Base-by-base conservation (phyloP, 2,329 filamentous ascomycete species). In the Byssoonygena ceratinophila region DNA sequence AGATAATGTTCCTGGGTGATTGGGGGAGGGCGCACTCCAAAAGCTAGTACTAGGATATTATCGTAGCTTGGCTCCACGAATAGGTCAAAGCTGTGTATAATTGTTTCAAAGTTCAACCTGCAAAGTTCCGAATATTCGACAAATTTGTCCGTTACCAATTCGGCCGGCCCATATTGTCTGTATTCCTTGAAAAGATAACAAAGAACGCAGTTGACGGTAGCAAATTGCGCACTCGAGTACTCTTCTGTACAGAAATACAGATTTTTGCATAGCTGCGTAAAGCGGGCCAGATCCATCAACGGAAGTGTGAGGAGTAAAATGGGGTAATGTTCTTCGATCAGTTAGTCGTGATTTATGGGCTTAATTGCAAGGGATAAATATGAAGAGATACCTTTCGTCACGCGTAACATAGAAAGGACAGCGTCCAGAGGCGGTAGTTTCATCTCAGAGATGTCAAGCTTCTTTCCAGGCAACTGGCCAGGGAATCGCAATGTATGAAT, bases 21-120 rank as follows among this genome's bases (percentile, higher is more conserved):
- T 14, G 2, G 7, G 11, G 25, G 36, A 45, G 64, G 81, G n/a
- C 80, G 0, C 76, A 55, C 54, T 41, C 50, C 80, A 6, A 83
- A 65, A n/a, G 78, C 60, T 2, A 84, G 68, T 8, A 80, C 78
- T 56, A 81, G 74, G 20, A 83, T 73, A 40, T 76, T 82, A 67
- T 77, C 73, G 34, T 73, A 64, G 27, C 69, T 77, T 22, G 78
- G 71, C 1, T 79, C 76, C 59, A 82, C 67, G 57, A 83, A 72
- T 22, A 84, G 66, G 11, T 76, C 76, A 52, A 82, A 67, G 58
- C 76, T 68, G 18, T 68, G 66, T 32, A 74, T 62, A 2, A 69
- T 69, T 1, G 64, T 66, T 55, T 76, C 71, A 16, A 76, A 59
- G 46, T 76, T 76, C 14, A 63, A 58, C 27, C 65, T 68, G 55